phyloP scores from a whole-genome alignment of 2,329 filamentous ascomycete genomes.

The Huntiella bhutanensis region DNA sequence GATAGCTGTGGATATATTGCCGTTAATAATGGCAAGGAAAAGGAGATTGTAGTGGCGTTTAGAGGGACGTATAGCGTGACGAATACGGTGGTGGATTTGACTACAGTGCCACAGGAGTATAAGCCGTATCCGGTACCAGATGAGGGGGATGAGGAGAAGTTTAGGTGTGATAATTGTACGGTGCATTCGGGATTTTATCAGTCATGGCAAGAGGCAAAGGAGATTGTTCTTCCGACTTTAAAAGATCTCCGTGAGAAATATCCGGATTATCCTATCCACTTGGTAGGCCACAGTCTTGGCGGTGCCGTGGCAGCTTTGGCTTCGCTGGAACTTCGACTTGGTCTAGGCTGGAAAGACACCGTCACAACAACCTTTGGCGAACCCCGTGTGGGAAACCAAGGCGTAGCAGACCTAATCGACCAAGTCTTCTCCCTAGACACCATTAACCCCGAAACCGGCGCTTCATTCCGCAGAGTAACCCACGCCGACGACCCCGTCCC shows the following conservation, averaged over 20 bases:
- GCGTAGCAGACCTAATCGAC: conserved; percentile 37
- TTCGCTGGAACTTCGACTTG: conserved; percentile 54
- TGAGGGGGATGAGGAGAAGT: conserved; percentile 19
- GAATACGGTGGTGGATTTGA: conserved; percentile 80
- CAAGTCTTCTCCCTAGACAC: conserved; percentile 26
- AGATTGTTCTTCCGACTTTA: conserved; percentile 49
- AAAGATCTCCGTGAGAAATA: conserved; percentile 37
- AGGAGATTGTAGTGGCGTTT: conserved; percentile 64
- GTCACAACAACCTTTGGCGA: conserved; percentile 84
- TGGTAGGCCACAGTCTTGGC: conserved; percentile 82
- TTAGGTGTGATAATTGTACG: conserved; percentile 65
- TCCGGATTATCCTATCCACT: conserved; percentile 52
- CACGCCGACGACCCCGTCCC: conserved; percentile 79
- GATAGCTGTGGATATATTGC: conserved; percentile 92
- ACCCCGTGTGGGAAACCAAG: conserved; percentile 45
- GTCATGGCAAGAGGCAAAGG: conserved; percentile 62
- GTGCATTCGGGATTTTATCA: conserved; percentile 80
- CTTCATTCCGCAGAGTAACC: conserved; percentile 57
- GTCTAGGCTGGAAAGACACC: conserved; percentile 55
- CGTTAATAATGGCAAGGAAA: conserved; percentile 44
- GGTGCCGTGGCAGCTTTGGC: conserved; percentile 82
- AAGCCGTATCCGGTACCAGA: conserved; percentile 57
- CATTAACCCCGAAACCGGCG: conserved; percentile 17
- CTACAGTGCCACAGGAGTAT: conserved; percentile 77
- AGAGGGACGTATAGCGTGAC: conserved; percentile 86